phyloP scores from a whole-genome alignment of 306 rosid genomes.

The Cicer bijugum region DNA sequence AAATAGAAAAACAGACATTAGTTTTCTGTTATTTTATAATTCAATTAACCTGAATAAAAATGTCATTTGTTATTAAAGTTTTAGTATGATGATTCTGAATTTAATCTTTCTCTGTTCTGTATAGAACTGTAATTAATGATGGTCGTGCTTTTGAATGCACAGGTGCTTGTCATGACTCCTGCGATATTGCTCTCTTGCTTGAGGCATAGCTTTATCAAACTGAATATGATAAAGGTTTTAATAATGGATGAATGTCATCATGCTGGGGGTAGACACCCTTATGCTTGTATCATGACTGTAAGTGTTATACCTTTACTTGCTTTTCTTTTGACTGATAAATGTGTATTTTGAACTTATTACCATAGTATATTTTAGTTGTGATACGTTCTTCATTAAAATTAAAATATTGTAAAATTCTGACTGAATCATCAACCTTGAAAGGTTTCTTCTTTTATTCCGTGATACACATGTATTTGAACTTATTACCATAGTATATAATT shows the following conservation, averaged over 20 bases:
- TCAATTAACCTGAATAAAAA: not conserved
- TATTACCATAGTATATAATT: constrained; percentile 8
- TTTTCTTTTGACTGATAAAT: constrained; percentile 8
- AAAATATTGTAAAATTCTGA: too few relatives aligned
- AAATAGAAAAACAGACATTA: too few relatives aligned
- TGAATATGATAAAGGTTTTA: constrained; percentile 76
- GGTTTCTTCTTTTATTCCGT: too few relatives aligned
- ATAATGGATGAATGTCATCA: constrained; percentile 93
- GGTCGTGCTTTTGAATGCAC: constrained; percentile 35
- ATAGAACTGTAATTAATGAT: not conserved
- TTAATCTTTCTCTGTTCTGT: constrained; percentile 12
- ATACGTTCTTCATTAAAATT: not conserved
- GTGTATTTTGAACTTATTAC: constrained; percentile 7
- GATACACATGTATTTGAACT: constrained; percentile 3
- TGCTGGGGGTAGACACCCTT: constrained; percentile 68
- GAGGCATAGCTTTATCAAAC: constrained; percentile 70
- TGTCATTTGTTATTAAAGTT: not conserved
- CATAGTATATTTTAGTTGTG: constrained; percentile 17
- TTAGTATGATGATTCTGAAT: constrained; percentile 25
- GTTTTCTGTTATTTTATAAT: not conserved
- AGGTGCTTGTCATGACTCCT: constrained; percentile 95
- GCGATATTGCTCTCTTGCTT: constrained; percentile 67
- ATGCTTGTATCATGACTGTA: constrained; percentile 80
- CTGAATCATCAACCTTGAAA: too few relatives aligned
- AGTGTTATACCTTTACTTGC: constrained; percentile 42